Evolutionary conservation across 2,329 filamentous ascomycete genomes (phyloP), one percentile per base, ranked within the genome.

Genomic region (Penicillium paneum): DNA sequence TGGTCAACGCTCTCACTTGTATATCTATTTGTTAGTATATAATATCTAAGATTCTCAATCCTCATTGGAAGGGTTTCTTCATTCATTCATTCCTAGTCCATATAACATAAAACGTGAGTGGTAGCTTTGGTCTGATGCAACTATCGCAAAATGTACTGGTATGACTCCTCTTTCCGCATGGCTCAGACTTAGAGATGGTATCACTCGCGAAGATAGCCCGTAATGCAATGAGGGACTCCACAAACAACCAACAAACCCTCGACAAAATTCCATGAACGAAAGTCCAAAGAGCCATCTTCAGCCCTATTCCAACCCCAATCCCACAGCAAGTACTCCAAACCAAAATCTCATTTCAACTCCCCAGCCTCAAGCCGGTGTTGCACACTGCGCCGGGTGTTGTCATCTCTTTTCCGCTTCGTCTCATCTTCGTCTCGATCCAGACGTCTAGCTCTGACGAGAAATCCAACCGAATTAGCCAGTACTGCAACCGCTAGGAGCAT

Each of bases 11-110:
- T 2, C 29, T 31, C 39, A 11, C 15, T 46, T 52, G 32, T 52
- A 39, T 39, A 52, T 38, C 32, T 36, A 26, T 11, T 8, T 29
- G 41, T 46, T 46, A 10, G 41, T 52, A 52, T 19, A 52, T 52
- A 52, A 26, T 36, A 17, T 32, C n/a, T 15, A 10, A 17, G 13
- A 26, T 35, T 28, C 15, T 17, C 15, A 46, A 17, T 28, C 40
- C 10, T 28, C 8, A 24, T 24, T 24, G 21, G n/a, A n/a, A n/a
- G n/a, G n/a, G n/a, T n/a, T n/a, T n/a, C n/a, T n/a, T n/a, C n/a
- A n/a, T n/a, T n/a, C n/a, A n/a, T n/a, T n/a, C n/a, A n/a, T n/a
- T n/a, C n/a, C 21, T 17, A 10, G n/a, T 6, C 12, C 12, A 19
- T 12, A 12, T 43, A 31, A 8, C 4, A 32, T 21, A 32, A 24